Evolutionary conservation across 1,139 yeast species (phyloP).

Genomic region (Keqinozyma sinolaborantium): DNA sequence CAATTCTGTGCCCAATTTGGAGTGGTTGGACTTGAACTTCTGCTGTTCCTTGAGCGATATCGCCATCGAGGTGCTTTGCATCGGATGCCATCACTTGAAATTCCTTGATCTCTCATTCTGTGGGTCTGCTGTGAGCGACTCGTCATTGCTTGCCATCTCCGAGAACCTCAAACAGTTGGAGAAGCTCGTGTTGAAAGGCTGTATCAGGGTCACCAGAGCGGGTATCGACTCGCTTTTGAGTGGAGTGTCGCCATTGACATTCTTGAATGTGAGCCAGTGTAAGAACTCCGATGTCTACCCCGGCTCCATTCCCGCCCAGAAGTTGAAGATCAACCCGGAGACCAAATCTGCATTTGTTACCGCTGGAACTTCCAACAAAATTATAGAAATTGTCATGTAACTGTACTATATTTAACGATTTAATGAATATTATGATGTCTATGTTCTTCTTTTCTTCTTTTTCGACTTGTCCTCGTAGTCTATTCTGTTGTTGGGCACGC

Average conservation of each 20-base stretch:
- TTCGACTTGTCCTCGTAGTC: slow-evolving; percentile 64
- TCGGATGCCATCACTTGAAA: slow-evolving; percentile 57
- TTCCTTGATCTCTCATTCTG: slow-evolving; percentile 65
- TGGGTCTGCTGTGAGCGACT: slow-evolving; percentile 77
- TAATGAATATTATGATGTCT: slow-evolving; percentile 4
- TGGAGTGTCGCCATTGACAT: slow-evolving; percentile 51
- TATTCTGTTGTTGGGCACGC: slow-evolving; percentile 67
- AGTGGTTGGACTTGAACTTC: slow-evolving; percentile 58
- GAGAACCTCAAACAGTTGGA: slow-evolving; percentile 48
- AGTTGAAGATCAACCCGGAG: slow-evolving; percentile 46
- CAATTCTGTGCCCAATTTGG: slow-evolving; percentile 55
- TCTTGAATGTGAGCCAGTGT: slow-evolving; percentile 67
- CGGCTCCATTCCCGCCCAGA: slow-evolving; percentile 54
- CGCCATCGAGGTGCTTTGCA: slow-evolving; percentile 60
- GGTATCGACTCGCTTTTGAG: slow-evolving; percentile 66
- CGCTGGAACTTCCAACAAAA: slow-evolving; percentile 50
- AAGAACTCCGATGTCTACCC: slow-evolving; percentile 57
- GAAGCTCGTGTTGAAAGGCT: slow-evolving; percentile 56
- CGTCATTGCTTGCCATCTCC: slow-evolving; percentile 61
- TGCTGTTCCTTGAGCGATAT: slow-evolving; percentile 74
- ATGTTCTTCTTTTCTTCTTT: slow-evolving; percentile 37
- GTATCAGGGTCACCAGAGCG: slow-evolving; percentile 70
- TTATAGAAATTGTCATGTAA: slow-evolving; percentile 51
- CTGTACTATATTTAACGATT: slow-evolving; percentile 6
- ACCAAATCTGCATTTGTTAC: slow-evolving; percentile 57